Base-by-base conservation (phyloP, 1,284 basidiomycete genomes). In the Vanrija humicola region DNA sequence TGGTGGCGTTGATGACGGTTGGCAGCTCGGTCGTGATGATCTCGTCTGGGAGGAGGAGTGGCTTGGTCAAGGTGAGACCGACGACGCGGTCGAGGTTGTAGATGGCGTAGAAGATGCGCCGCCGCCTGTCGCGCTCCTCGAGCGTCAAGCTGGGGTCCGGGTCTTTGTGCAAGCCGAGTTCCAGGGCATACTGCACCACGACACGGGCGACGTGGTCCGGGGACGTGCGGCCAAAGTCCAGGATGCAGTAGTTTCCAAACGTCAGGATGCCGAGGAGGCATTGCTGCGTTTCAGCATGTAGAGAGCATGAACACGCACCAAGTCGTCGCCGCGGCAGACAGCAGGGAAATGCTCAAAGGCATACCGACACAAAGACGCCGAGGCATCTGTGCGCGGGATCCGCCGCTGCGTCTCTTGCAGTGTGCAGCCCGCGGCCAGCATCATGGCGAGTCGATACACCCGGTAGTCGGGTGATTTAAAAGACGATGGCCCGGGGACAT, bases 91-190 rank as follows among this genome's bases (percentile, higher is more conserved):
- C 56, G 34, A 53, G 25, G 14, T 28, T 46, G 29, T 55, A 51
- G 34, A 58, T 25, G 3, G 48, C 39, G 48, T 53, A 58, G 45
- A 58, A 58, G 21, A 58, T 19, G 23, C 53, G 25, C 16, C 53
- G 50, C 6, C 52, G 29, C 9, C 45, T 46, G 5, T 58, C 56
- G 38, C 51, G 56, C 18, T 40, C 42, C 14, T 45, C 38, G 16
- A 38, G n/a, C 25, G 48, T 25, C 25, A 58, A 38, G 9, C 19
- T 39, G 18, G 43, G 38, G 9, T 55, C 48, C 34, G 34, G 34
- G 12, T 58, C 56, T n/a, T 43, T 18, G 40, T 58, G 52, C 6
- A 55, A 29, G 6, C 52, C 40, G 23, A 55, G 29, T 23, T 55
- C 53, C 19, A 58, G 10, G 14, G 46, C 53, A 23, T 50, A 43